These are phyloP conservation scores for Annulohypoxylon truncatum DNA, from an alignment of 2,329 filamentous ascomycete species.

Conservation along the genomic window DNA sequence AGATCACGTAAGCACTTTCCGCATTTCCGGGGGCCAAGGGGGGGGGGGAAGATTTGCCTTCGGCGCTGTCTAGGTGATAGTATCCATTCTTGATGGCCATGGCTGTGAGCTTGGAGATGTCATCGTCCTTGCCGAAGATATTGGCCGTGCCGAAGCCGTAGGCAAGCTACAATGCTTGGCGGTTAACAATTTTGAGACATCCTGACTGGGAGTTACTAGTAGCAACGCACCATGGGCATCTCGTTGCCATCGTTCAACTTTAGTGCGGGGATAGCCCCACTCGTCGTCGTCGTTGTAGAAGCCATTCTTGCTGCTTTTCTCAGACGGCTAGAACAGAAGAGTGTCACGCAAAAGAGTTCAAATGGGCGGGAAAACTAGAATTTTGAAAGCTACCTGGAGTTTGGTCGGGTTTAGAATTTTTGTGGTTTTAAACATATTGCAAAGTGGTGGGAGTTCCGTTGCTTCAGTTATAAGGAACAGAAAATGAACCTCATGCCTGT, in stretches of 20 bases:
- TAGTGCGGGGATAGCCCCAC: not conserved
- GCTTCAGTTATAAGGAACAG: no score
- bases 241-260: constrained; percentile 4
- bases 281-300: not conserved
- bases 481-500: no score
- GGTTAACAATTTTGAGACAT: not conserved
- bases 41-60: constrained; percentile 60
- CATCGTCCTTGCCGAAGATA: constrained; percentile 70
- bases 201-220: not conserved
- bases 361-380: not conserved
- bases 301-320: not conserved
- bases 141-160: constrained; percentile 79
- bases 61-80: constrained; percentile 78
- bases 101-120: constrained; percentile 61
- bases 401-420: no score
- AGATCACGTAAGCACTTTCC: constrained; percentile 13
- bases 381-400: no score
- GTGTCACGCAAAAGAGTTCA: no score
- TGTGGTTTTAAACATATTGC: no score
- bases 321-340: no score
- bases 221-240: not conserved
- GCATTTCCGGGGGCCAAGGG: not conserved
- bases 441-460: no score
- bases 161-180: constrained; percentile 61
- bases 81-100: constrained; percentile 75